These are phyloP conservation scores for Ananas comosus DNA, from an alignment of 176 grass and related monocot species.

Conservation along the genomic window DNA sequence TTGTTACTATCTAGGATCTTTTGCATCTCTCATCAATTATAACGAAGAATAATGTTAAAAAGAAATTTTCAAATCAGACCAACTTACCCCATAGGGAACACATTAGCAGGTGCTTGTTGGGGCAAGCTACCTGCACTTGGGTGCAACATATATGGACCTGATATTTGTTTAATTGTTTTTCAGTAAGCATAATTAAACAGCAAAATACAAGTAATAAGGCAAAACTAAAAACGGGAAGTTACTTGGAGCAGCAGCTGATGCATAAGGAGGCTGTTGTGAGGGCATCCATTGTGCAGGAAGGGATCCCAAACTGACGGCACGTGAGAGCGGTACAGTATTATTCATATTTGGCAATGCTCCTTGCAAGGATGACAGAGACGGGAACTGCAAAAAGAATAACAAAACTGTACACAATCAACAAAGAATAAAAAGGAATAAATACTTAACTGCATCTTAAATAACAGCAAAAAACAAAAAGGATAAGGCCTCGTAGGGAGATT, in stretches of 20 bases:
- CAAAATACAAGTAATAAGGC: conserved; percentile 1
- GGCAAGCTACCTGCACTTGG: conserved; percentile 23
- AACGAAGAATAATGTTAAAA: neutral
- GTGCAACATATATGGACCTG: conserved; percentile 35
- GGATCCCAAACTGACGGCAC: conserved; percentile 20
- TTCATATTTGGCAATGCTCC: conserved; percentile 42
- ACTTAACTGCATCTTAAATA: neutral
- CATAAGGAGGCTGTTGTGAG: conserved; percentile 17
- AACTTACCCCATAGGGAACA: conserved; percentile 31
- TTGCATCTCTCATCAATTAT: neutral
- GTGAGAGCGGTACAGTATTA: conserved; percentile 7
- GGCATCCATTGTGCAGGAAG: conserved; percentile 22
- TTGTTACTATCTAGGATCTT: neutral
- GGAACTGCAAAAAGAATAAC: conserved; percentile 26
- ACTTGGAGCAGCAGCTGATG: conserved; percentile 22
- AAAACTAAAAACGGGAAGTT: conserved; percentile 16
- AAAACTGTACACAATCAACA: neutral
- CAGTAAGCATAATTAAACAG: conserved; percentile 11
- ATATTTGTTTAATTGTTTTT: conserved; percentile 1
- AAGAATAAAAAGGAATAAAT: too few species aligned
- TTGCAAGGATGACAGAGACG: conserved; percentile 48
- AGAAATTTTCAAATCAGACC: conserved; percentile 8
- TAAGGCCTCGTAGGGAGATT: too few species aligned
- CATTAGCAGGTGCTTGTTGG: conserved; percentile 24
- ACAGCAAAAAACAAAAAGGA: neutral